Conservation (phyloP, 176 grass and related monocot genomes). For the Saccharum officinarum region DNA sequence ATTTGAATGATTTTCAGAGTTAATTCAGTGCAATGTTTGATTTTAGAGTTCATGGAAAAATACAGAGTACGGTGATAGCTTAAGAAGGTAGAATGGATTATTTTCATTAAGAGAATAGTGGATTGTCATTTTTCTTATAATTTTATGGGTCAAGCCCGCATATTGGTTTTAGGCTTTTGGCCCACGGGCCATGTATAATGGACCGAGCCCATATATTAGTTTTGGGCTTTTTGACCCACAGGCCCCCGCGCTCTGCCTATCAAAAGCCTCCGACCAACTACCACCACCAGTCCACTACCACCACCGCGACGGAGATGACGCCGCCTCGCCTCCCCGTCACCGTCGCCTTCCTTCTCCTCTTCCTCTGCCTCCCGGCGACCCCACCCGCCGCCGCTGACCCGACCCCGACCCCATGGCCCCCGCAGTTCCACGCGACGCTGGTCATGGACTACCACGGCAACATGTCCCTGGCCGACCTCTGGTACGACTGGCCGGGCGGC, state of each 20-base stretch:
- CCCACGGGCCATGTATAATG: no score
- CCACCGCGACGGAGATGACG: background rate
- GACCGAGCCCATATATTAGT: no score
- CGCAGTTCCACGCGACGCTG: conserved; percentile 62
- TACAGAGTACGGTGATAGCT: no score
- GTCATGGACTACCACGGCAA: conserved; percentile 51
- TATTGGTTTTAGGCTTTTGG: background rate
- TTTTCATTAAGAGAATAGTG: no score
- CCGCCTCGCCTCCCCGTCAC: background rate
- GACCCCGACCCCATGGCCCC: conserved; percentile 53
- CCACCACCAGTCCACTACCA: background rate
- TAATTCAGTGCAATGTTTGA: no score
- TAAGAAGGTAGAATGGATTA: no score
- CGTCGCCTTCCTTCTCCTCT: background rate
- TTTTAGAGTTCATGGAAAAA: no score
- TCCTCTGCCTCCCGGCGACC: background rate
- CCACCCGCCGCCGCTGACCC: background rate
- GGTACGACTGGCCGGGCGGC: conserved; percentile 85
- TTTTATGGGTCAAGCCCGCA: background rate
- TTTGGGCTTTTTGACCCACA: no score
- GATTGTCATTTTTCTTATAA: no score
- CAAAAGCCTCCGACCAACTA: background rate
- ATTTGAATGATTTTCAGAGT: no score
- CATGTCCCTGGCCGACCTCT: conserved; percentile 62
- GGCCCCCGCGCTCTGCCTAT: no score